A percentile compares a stretch with the other conserved stretches of the same genome.
Conservation (phyloP, 2,329 filamentous ascomycete species). For the Monascus ruber region DNA sequence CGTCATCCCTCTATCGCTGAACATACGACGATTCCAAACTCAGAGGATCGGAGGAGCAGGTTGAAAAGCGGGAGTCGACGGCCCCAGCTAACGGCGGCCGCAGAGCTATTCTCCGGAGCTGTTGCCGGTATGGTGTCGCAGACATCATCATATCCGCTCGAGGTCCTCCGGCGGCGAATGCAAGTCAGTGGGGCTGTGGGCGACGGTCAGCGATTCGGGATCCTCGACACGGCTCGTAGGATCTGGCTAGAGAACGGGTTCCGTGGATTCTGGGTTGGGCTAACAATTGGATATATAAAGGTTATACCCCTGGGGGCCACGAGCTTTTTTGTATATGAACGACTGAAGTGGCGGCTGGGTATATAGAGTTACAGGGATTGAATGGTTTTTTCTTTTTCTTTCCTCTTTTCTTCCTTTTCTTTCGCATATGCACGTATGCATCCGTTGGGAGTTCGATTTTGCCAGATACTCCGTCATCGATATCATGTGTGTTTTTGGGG, state of each 20-base stretch:
- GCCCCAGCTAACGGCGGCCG: slow-evolving; percentile 67
- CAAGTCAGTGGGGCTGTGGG: slow-evolving; percentile 92
- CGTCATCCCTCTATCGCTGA: slow-evolving; percentile 55
- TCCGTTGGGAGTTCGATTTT: background rate
- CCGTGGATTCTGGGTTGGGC: slow-evolving; percentile 78
- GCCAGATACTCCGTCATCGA: background rate
- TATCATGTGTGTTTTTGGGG: background rate
- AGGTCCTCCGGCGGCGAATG: slow-evolving; percentile 87
- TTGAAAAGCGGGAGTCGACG: slow-evolving; percentile 44
- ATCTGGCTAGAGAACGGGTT: slow-evolving; percentile 68
- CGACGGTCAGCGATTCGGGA: slow-evolving; percentile 66
- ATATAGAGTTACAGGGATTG: slow-evolving; percentile 39
- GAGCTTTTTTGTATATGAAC: slow-evolving; percentile 57
- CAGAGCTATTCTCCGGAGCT: slow-evolving; percentile 74
- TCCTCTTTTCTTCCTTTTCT: background rate
- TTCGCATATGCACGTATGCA: background rate
- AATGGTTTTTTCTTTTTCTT: background rate
- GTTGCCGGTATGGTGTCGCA: slow-evolving; percentile 81
- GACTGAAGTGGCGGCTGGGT: slow-evolving; percentile 52
- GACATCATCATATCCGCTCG: slow-evolving; percentile 83
- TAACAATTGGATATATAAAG: slow-evolving; percentile 93
- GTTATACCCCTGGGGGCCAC: slow-evolving; percentile 78
- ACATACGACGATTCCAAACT: slow-evolving; percentile 62
- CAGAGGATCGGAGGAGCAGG: slow-evolving; percentile 31
- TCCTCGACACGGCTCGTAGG: slow-evolving; percentile 63